Conservation (phyloP, 1,284 basidiomycete species). For the Albatrellus sp. region DNA sequence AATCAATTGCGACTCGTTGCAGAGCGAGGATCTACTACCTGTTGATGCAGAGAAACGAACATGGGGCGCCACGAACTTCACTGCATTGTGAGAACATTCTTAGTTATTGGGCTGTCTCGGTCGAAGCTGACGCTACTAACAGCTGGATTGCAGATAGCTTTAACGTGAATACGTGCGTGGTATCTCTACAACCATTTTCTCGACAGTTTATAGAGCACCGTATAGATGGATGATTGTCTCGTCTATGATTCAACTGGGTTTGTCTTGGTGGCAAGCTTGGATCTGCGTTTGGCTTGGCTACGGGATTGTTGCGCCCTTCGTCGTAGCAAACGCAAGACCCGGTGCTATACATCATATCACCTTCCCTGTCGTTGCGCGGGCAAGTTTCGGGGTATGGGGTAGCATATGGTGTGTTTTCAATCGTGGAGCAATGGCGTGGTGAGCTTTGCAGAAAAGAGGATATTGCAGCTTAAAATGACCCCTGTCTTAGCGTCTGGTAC, state of each 20-base stretch:
- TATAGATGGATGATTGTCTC: conserved; percentile 63
- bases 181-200: not conserved
- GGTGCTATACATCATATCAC: conserved; percentile 72
- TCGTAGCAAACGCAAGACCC: conserved; percentile 71
- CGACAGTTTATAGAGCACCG: not conserved
- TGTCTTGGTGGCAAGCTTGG: conserved; percentile 81
- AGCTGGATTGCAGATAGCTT: conserved; percentile 77
- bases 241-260: conserved; percentile 62
- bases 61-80: conserved; percentile 52
- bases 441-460: conserved; percentile 16
- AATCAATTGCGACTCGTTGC: not conserved
- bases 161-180: conserved; percentile 66
- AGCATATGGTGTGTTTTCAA: conserved; percentile 78
- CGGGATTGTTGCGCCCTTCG: conserved; percentile 56
- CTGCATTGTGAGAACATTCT: conserved; percentile 42
- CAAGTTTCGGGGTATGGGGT: conserved; percentile 75
- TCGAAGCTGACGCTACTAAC: conserved; percentile 5
- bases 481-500: conserved; percentile 49
- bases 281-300: conserved; percentile 73
- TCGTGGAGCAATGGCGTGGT: conserved; percentile 69
- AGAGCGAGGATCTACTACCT: conserved; percentile 58
- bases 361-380: conserved; percentile 70
- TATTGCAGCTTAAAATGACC: not conserved
- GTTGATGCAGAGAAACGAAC: conserved; percentile 43
- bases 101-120: not conserved